Percentiles rank a stretch among this genome's conserved stretches.
phyloP scores from a whole-genome alignment of 257 asterid genomes.

The Marsdenia floribunda region DNA sequence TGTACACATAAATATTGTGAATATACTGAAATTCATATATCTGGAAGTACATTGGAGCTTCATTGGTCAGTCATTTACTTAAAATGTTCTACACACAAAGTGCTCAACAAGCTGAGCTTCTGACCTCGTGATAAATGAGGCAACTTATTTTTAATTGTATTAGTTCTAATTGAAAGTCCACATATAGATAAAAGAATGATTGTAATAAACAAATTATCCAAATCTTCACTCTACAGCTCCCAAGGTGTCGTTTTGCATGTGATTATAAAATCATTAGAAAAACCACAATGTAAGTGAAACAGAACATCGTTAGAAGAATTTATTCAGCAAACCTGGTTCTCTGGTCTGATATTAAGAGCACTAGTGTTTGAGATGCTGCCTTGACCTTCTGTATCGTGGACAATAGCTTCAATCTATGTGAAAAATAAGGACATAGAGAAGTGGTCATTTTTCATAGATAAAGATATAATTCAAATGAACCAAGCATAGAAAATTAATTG shows the following conservation, averaged over 20 bases:
- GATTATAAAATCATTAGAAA: background rate
- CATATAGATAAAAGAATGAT: too few species aligned
- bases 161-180: background rate
- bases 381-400: slow-evolving; percentile 65
- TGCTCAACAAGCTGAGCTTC: background rate
- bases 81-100: background rate
- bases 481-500: background rate
- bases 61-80: too few species aligned
- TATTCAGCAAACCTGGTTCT: slow-evolving; percentile 48
- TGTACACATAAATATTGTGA: background rate
- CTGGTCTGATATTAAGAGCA: slow-evolving; percentile 59
- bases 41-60: background rate
- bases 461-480: background rate
- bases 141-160: background rate
- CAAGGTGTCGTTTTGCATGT: background rate
- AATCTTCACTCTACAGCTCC: too few species aligned
- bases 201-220: too few species aligned
- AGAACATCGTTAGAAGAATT: background rate
- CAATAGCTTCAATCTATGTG: slow-evolving; percentile 70
- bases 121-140: background rate
- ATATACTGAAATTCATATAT: background rate
- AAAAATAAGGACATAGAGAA: background rate
- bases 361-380: slow-evolving; percentile 64
- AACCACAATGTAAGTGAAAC: background rate
- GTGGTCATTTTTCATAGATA: background rate